Evolutionary conservation across 2,329 filamentous ascomycete species (phyloP).

Genomic region (Aquanectria penicillioides): DNA sequence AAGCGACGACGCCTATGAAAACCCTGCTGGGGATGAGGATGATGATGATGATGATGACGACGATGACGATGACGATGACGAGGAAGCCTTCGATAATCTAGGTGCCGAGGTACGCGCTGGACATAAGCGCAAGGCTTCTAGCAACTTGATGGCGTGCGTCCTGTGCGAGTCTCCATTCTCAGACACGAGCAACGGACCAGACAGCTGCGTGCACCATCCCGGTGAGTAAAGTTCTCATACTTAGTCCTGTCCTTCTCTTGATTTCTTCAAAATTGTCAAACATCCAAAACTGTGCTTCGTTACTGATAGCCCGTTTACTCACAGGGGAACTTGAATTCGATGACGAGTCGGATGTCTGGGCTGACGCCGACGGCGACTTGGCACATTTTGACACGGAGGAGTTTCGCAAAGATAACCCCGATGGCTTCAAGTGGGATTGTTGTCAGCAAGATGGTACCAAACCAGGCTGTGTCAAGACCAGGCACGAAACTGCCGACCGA

Average conservation of each 20-base stretch:
- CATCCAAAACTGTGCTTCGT: too few species aligned
- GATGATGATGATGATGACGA: neutral
- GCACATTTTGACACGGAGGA: neutral
- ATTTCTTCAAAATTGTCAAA: too few species aligned
- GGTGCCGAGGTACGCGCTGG: neutral
- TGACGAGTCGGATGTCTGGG: neutral
- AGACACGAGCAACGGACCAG: neutral
- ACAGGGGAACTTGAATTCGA: neutral
- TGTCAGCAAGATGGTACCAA: neutral
- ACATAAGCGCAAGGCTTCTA: neutral
- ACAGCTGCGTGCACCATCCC: neutral
- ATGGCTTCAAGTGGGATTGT: constrained; percentile 5
- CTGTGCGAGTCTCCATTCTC: neutral
- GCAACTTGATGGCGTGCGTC: neutral
- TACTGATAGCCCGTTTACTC: neutral
- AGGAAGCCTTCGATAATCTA: neutral
- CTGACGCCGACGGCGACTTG: neutral
- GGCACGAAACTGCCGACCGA: neutral
- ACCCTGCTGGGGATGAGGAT: constrained; percentile 2
- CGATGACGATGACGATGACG: neutral
- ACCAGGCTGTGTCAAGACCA: neutral
- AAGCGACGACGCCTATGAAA: neutral
- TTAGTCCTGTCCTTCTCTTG: too few species aligned
- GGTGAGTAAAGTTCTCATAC: too few species aligned
- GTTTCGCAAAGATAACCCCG: neutral